phyloP scores from a whole-genome alignment of 805 yeast genomes.

The Candida railenensis region DNA sequence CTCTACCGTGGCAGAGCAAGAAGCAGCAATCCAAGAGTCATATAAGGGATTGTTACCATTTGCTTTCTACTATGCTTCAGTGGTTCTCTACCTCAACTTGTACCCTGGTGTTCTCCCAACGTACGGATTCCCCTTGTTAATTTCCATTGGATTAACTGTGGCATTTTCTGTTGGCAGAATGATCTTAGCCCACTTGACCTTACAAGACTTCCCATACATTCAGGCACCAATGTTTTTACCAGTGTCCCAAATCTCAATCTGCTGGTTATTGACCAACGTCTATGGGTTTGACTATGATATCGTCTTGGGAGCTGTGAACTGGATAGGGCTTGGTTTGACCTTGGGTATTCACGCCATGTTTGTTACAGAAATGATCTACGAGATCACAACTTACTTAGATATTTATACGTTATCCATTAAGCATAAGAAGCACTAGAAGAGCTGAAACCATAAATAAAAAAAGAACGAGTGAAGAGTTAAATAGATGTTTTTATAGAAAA shows the following conservation, averaged over 20 bases:
- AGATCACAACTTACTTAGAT: conserved; percentile 76
- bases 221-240: conserved; percentile 75
- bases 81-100: conserved; percentile 46
- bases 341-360: conserved; percentile 68
- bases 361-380: conserved; percentile 74
- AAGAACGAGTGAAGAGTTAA: not conserved
- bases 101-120: conserved; percentile 51
- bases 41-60: conserved; percentile 67
- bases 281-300: conserved; percentile 38
- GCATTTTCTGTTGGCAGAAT: conserved; percentile 92
- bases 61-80: conserved; percentile 48
- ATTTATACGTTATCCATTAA: conserved; percentile 84
- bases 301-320: conserved; percentile 52
- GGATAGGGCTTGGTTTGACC: conserved; percentile 68
- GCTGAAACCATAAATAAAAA: not conserved
- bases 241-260: conserved; percentile 40
- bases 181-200: conserved; percentile 81
- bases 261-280: conserved; percentile 32
- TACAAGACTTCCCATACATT: conserved; percentile 70
- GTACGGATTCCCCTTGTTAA: conserved; percentile 54
- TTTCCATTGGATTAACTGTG: conserved; percentile 70
- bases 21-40: conserved; percentile 41
- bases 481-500: no score
- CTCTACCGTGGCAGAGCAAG: conserved; percentile 16
- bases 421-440: conserved; percentile 56